A percentile compares a stretch with the other conserved stretches of the same genome.
These are phyloP conservation scores for Tulasnella sp. DNA, from an alignment of 768 basidiomycete genomes.

Conservation along the genomic window DNA sequence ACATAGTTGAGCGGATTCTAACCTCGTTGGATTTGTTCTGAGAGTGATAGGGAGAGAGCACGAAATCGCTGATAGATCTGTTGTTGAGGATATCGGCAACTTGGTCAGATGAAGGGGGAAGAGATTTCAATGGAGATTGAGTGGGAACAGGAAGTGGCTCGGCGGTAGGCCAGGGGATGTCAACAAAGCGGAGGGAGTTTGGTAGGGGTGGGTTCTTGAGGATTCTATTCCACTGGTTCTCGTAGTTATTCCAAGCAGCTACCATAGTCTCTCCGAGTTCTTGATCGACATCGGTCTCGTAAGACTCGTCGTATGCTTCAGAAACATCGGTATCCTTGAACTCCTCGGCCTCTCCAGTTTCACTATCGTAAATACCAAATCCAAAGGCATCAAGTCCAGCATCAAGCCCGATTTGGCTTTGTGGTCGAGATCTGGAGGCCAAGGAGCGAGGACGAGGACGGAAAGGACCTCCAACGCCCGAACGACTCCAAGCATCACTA, in stretches of 20 bases:
- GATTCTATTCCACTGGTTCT: constrained; percentile 1
- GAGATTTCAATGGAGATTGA: neutral
- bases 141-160: constrained; percentile 6
- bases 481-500: too few species aligned
- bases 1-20: constrained; percentile 7
- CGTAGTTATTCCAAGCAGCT: constrained; percentile 10
- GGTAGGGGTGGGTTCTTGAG: neutral
- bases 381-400: too few species aligned
- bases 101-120: constrained; percentile 8
- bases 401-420: too few species aligned
- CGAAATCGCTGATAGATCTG: constrained; percentile 3
- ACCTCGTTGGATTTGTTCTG: neutral
- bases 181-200: constrained; percentile 12
- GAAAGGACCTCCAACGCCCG: too few species aligned
- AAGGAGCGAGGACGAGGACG: too few species aligned
- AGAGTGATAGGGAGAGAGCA: constrained; percentile 11
- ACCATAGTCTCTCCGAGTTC: neutral
- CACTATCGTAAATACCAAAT: too few species aligned
- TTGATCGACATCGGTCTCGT: neutral
- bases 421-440: too few species aligned
- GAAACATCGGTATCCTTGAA: too few species aligned
- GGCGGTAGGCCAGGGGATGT: constrained; percentile 13
- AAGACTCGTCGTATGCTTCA: too few species aligned
- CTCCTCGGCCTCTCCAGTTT: too few species aligned
- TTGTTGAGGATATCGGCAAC: constrained; percentile 2